These are phyloP conservation scores for Populus trichocarpa DNA, from an alignment of 441 rosid species.

Conservation along the genomic window DNA sequence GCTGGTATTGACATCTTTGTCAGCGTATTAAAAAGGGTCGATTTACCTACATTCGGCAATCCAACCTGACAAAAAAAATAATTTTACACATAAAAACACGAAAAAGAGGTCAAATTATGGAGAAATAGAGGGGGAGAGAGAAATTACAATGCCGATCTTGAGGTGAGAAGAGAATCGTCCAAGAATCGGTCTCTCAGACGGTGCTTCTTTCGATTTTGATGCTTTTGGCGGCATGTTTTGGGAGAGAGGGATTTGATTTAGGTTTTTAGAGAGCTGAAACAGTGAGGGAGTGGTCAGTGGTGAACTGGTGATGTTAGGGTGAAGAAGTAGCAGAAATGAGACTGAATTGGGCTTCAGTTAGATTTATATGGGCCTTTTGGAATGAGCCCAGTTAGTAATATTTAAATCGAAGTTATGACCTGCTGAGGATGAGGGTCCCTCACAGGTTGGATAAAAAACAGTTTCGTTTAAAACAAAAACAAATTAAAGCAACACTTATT, in stretches of 20 bases:
- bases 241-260: not conserved
- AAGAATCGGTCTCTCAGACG: slow-evolving; percentile 89
- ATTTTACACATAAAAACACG: not conserved
- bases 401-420: too few species aligned
- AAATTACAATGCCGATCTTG: slow-evolving; percentile 90
- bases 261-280: not conserved
- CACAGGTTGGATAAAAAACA: too few species aligned
- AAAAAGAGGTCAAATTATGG: not conserved
- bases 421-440: too few species aligned
- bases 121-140: not conserved
- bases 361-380: not conserved
- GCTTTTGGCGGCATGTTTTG: slow-evolving; percentile 90
- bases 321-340: not conserved
- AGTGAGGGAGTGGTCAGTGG: not conserved
- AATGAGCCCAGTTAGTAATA: not conserved
- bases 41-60: slow-evolving; percentile 93
- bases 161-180: slow-evolving; percentile 99
- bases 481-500: too few species aligned
- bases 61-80: slow-evolving; percentile 57
- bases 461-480: too few species aligned
- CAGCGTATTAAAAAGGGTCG: slow-evolving; percentile 93
- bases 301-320: not conserved
- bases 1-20: slow-evolving; percentile 95
- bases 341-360: not conserved
- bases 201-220: slow-evolving; percentile 84